Base-by-base conservation (phyloP, 2,329 filamentous ascomycete species). In the Diaporthe batatas region DNA sequence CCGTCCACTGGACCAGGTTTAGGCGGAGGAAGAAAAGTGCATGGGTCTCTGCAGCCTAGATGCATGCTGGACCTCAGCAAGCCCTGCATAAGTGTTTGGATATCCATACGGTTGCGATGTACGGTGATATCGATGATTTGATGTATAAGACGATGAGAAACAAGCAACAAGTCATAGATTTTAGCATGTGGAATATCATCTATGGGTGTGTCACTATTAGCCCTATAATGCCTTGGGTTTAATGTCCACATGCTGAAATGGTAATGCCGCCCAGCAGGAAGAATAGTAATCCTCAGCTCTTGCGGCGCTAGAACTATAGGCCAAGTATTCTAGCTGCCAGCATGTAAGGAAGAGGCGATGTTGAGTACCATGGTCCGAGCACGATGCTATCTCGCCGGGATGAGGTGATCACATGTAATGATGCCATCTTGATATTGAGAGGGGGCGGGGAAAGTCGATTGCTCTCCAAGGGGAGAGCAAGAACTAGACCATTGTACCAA, bases 1-100 rank as follows among this genome's bases (percentile, higher is more conserved):
- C 62, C 62, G 62, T 51, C 47, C 62, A 67, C 62, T 51, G 32
- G 44, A 67, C 62, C 62, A 49, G 62, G 44, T 67, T 67, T 67
- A 67, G 62, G 62, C 62, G 62, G 47, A 67, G 39, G 62, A 21
- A 65, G 29, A 18, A 39, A 29, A 25, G 11, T 67, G 62, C 62
- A 53, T 53, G 47, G 29, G 47, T 67, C 62, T 51, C 62, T 51
- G 47, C 62, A 39, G 62, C 47, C 23, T 32, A 25, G 36, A 39
- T 67, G 62, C 62, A 67, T 49, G 62, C 12, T 65, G 62, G 44
- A 18, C 59, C 36, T 53, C 62, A 16, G 62, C 8, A 39, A 6
- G 32, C 32, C 62, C 25, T 53, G 47, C 47, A 67, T 53, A 39
- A 39, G 32, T 21, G 34, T 53, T 39, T 32, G 62, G 29, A 51